Percentiles rank a stretch among this genome's conserved stretches.
These are phyloP conservation scores for Saccharomycopsis synnaedendra DNA, from an alignment of 805 yeast species.

Conservation along the genomic window DNA sequence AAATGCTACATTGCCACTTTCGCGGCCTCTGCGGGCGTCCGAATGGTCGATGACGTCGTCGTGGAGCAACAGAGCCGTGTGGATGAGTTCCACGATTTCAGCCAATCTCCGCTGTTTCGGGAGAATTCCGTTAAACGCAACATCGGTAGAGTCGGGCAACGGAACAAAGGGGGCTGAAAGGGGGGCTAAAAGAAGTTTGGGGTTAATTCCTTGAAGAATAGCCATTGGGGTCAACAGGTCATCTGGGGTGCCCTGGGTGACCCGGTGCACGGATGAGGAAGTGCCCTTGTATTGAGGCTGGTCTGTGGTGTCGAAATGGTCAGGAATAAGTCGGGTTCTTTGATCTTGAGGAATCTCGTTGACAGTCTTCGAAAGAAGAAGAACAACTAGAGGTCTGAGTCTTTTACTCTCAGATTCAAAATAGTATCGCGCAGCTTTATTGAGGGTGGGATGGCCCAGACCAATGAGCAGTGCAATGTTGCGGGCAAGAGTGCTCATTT, in stretches of 20 bases:
- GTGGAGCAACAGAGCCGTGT: constrained; percentile 89
- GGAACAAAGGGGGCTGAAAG: constrained; percentile 69
- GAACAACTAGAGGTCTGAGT: constrained; percentile 82
- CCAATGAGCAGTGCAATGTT: constrained; percentile 83
- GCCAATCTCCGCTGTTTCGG: constrained; percentile 95
- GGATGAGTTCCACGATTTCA: constrained; percentile 97
- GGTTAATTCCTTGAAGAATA: constrained; percentile 82
- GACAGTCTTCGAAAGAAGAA: constrained; percentile 72
- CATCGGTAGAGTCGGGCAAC: constrained; percentile 39
- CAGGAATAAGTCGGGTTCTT: constrained; percentile 54
- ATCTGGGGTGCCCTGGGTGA: constrained; percentile 31
- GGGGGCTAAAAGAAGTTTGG: constrained; percentile 73
- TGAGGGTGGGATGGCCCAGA: constrained; percentile 86
- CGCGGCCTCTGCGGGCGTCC: constrained; percentile 82
- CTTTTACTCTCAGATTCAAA: constrained; percentile 96
- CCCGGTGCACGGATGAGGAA: constrained; percentile 36
- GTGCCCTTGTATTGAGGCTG: constrained; percentile 49
- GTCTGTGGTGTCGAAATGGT: constrained; percentile 50
- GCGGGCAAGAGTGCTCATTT: constrained; percentile 80
- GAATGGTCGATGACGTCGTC: constrained; percentile 93
- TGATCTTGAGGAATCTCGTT: constrained; percentile 59
- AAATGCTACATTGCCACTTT: constrained; percentile 87
- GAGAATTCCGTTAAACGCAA: constrained; percentile 50
- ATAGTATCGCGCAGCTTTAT: constrained; percentile 87
- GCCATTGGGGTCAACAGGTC: constrained; percentile 70